Conservation (phyloP, 306 rosid species). For the Begonia masoniana region DNA sequence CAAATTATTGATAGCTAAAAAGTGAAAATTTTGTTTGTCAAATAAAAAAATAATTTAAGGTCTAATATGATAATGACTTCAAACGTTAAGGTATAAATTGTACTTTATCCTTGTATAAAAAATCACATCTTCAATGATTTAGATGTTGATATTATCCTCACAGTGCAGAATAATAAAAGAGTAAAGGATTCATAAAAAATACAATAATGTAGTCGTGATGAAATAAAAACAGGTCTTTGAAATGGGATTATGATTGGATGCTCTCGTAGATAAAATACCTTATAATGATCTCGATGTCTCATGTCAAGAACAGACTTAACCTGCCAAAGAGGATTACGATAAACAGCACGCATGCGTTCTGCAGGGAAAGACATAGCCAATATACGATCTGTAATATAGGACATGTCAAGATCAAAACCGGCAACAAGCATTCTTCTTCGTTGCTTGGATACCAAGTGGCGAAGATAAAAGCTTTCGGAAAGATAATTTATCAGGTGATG, state of each 20-base stretch:
- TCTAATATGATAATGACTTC: too few relatives aligned
- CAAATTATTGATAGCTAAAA: too few relatives aligned
- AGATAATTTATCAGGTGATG: constrained; percentile 53
- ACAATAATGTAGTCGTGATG: too few relatives aligned
- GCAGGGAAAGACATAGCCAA: constrained; percentile 97
- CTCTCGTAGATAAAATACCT: constrained; percentile 22
- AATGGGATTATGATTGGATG: too few relatives aligned
- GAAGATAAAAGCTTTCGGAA: constrained; percentile 48
- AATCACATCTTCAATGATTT: too few relatives aligned
- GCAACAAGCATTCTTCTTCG: constrained; percentile 82
- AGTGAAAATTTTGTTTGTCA: too few relatives aligned
- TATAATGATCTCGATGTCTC: constrained; percentile 71
- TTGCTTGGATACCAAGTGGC: constrained; percentile 83
- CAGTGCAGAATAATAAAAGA: too few relatives aligned
- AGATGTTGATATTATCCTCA: too few relatives aligned
- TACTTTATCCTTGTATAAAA: too few relatives aligned
- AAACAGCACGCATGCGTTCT: constrained; percentile 80
- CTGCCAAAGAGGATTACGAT: constrained; percentile 95
- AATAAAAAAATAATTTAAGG: neutral
- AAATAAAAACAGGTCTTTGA: too few relatives aligned
- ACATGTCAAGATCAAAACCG: constrained; percentile 99
- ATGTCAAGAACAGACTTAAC: constrained; percentile 85
- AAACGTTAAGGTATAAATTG: too few relatives aligned
- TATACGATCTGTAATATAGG: constrained; percentile 70
- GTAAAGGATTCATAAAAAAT: too few relatives aligned